phyloP scores from a whole-genome alignment of 164 flowering plant species.

The Cinnamomum micranthum region DNA sequence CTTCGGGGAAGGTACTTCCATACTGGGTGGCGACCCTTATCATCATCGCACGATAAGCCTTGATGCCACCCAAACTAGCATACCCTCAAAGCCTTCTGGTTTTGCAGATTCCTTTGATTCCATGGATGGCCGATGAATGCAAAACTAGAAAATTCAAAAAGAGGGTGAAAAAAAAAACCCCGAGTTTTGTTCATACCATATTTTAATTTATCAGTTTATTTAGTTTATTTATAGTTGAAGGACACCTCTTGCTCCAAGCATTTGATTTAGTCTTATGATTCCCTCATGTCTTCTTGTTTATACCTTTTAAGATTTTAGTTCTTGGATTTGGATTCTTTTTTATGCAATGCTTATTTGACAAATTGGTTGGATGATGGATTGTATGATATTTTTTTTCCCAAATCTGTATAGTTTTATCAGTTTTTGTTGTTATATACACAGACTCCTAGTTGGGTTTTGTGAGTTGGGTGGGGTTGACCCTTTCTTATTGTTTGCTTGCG shows the following conservation, averaged over 20 bases:
- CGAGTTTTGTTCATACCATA: not conserved
- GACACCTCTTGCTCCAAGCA: not conserved
- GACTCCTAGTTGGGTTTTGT: not conserved
- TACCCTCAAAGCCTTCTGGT: constrained; percentile 40
- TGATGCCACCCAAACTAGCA: constrained; percentile 3
- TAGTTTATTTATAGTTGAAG: not conserved
- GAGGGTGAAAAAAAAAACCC: not conserved
- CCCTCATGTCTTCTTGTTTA: not conserved
- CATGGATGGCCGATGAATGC: constrained; percentile 25
- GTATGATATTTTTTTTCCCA: not conserved
- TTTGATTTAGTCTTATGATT: not conserved
- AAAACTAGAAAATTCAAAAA: not conserved
- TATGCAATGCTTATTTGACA: not conserved
- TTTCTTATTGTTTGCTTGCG: not conserved
- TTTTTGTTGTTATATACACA: not conserved
- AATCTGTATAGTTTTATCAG: not conserved
- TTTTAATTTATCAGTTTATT: not conserved
- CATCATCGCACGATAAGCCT: not conserved
- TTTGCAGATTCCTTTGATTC: constrained; percentile 38
- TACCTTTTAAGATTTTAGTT: not conserved
- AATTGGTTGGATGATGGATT: not conserved
- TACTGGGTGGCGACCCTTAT: not conserved
- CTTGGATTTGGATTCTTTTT: not conserved
- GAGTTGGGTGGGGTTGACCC: not conserved
- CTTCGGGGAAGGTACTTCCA: constrained; percentile 3